phyloP scores from a whole-genome alignment of 2,329 filamentous ascomycete species.

The Botrytis byssoidea region DNA sequence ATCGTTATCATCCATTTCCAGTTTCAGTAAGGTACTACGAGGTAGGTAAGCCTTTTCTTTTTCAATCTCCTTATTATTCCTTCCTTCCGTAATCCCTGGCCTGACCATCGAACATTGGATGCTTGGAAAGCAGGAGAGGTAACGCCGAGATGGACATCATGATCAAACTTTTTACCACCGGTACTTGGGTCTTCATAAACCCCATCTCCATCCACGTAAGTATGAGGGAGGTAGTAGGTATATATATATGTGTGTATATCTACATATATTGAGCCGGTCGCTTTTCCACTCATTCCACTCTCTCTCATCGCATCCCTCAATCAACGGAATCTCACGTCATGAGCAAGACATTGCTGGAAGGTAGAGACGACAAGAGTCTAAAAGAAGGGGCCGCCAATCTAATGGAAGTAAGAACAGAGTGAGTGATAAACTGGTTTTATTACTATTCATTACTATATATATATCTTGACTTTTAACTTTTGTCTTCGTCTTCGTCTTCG shows the following conservation, averaged over 20 bases:
- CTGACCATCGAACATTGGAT: not conserved
- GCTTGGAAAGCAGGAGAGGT: not conserved
- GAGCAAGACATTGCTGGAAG: not conserved
- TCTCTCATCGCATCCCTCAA: not conserved
- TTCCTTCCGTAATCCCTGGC: slow-evolving; percentile 11
- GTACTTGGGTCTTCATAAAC: too few species aligned
- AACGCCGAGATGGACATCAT: not conserved
- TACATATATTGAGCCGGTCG: too few species aligned
- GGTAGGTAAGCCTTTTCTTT: not conserved
- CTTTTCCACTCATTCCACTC: not conserved
- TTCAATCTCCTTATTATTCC: slow-evolving; percentile 3
- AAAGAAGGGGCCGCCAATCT: not conserved
- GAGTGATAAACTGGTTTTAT: not conserved
- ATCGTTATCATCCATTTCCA: not conserved
- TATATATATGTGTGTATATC: too few species aligned
- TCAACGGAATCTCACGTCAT: not conserved
- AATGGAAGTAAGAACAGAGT: not conserved
- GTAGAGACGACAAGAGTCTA: not conserved
- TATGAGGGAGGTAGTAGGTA: too few species aligned
- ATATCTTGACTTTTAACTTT: not conserved
- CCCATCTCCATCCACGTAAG: not conserved
- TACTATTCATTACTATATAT: not conserved
- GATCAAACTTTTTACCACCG: too few species aligned
- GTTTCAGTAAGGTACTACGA: not conserved
- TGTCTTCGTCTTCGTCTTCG: not conserved